A percentile compares a stretch with the other conserved stretches of the same genome.
These are phyloP conservation scores for Phytomonas francai DNA, from an alignment of 208 protist species.

Conservation along the genomic window DNA sequence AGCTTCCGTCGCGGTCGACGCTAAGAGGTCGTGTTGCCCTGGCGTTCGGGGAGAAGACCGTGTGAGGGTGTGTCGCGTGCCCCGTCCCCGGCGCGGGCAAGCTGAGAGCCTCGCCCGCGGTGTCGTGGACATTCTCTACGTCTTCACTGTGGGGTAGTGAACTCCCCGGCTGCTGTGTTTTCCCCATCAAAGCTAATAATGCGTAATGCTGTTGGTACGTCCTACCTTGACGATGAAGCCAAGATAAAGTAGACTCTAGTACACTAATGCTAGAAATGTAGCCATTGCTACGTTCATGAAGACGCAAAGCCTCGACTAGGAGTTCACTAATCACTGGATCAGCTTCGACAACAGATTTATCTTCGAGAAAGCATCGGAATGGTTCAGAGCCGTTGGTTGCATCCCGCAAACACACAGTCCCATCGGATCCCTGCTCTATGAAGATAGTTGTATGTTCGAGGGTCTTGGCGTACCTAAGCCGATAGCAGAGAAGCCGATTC, in stretches of 20 bases:
- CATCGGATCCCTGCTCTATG: slow-evolving; percentile 35
- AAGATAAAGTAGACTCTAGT: background rate
- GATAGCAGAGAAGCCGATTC: slow-evolving; percentile 41
- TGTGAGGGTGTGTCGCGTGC: background rate
- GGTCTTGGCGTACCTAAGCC: slow-evolving; percentile 42
- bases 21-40: background rate
- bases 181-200: background rate
- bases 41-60: background rate
- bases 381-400: slow-evolving; percentile 20
- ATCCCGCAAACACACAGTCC: slow-evolving; percentile 19
- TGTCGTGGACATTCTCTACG: background rate
- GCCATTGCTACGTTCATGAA: slow-evolving; percentile 27
- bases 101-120: background rate
- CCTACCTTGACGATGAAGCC: background rate
- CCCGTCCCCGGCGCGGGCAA: background rate
- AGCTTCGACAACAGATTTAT: slow-evolving; percentile 23
- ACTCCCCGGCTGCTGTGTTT: background rate
- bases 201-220: background rate
- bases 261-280: background rate
- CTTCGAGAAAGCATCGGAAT: slow-evolving; percentile 31
- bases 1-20: background rate
- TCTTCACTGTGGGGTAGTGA: background rate
- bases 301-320: slow-evolving; percentile 28
- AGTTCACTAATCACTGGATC: slow-evolving; percentile 36
- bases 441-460: slow-evolving; percentile 44